Conservation (phyloP, 768 basidiomycete species). For the Coprinellus micaceus region DNA sequence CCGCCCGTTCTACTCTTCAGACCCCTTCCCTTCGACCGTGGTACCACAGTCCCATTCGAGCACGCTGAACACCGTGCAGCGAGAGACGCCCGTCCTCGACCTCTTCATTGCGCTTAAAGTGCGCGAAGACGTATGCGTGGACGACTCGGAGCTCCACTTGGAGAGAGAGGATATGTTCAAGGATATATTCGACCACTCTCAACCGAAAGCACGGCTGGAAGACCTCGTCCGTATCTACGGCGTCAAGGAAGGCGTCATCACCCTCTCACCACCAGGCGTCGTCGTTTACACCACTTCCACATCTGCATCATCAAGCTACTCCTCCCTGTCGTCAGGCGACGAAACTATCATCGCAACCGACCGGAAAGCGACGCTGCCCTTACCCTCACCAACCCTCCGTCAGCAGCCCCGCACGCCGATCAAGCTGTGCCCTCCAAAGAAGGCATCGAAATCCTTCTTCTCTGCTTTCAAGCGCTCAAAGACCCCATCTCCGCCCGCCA, state of each 20-base stretch:
- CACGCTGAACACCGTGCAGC: constrained; percentile 48
- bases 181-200: constrained; percentile 73
- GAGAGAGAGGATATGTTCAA: constrained; percentile 73
- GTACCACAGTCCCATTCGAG: constrained; percentile 17
- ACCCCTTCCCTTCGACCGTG: constrained; percentile 61
- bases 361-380: background rate
- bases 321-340: background rate
- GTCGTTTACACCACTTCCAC: background rate
- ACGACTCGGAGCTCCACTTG: constrained; percentile 72
- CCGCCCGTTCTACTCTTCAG: constrained; percentile 66
- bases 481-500: background rate
- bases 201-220: constrained; percentile 73
- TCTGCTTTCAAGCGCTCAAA: constrained; percentile 13
- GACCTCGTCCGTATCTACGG: constrained; percentile 58
- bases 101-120: constrained; percentile 78
- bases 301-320: background rate
- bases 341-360: background rate
- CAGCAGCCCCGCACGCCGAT: background rate
- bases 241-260: constrained; percentile 36
- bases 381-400: background rate
- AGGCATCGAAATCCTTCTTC: constrained; percentile 3
- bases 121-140: constrained; percentile 72
- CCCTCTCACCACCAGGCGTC: constrained; percentile 16
- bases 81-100: constrained; percentile 75
- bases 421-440: background rate